These are phyloP conservation scores for Vigna hirtella DNA, from an alignment of 306 rosid genomes.

Conservation along the genomic window DNA sequence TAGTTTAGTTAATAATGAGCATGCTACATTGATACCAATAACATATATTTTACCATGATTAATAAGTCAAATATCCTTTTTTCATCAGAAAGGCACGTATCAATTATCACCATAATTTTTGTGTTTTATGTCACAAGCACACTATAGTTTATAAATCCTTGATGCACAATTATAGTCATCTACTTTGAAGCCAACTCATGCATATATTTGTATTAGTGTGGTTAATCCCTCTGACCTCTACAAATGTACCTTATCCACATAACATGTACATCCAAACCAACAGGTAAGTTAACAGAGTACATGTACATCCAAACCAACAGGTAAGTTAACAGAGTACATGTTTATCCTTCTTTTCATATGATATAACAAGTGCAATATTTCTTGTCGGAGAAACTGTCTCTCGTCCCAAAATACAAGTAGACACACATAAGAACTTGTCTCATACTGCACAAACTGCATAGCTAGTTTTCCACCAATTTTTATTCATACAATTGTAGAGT, in stretches of 20 bases:
- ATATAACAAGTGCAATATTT: background rate
- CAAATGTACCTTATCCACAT: background rate
- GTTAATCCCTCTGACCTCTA: background rate
- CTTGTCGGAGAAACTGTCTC: background rate
- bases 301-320: background rate
- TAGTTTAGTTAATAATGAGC: background rate
- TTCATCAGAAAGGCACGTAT: background rate
- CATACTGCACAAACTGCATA: background rate
- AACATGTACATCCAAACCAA: background rate
- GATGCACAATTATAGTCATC: slow-evolving; percentile 6
- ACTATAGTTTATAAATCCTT: slow-evolving; percentile 1
- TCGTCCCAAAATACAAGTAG: background rate
- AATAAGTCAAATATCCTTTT: background rate
- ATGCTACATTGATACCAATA: background rate
- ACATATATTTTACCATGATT: background rate
- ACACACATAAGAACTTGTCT: slow-evolving; percentile 13
- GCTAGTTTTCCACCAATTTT: background rate
- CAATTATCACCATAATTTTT: background rate
- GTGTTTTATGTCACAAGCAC: background rate
- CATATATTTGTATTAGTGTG: background rate
- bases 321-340: background rate
- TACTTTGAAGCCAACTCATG: background rate
- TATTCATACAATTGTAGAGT: slow-evolving; percentile 2
- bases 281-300: background rate
- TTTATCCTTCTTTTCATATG: background rate